Evolutionary conservation across 306 rosid species (phyloP).

Genomic region (Mucuna pruriens): DNA sequence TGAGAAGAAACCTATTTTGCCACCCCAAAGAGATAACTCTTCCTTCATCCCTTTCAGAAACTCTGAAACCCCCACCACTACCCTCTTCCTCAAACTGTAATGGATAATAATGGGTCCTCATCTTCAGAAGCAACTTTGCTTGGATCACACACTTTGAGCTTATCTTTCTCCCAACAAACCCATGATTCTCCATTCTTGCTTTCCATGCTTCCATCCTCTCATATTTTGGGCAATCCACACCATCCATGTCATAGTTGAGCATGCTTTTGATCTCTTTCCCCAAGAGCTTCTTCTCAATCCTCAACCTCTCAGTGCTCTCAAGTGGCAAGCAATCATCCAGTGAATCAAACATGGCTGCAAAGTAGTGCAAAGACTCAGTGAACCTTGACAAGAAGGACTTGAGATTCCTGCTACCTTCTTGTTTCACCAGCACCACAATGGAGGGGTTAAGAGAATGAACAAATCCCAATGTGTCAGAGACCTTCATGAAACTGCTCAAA

Average conservation of each 20-base stretch:
- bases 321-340: constrained; percentile 66
- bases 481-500: constrained; percentile 26
- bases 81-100: constrained; percentile 46
- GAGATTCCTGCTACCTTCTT: constrained; percentile 54
- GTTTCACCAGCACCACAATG: constrained; percentile 56
- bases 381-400: constrained; percentile 60
- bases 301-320: constrained; percentile 61
- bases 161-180: constrained; percentile 46
- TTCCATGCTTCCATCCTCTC: constrained; percentile 68
- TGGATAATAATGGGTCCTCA: constrained; percentile 63
- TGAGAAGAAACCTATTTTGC: constrained; percentile 73
- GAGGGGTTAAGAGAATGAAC: constrained; percentile 56
- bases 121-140: constrained; percentile 69
- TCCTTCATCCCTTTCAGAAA: constrained; percentile 66
- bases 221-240: constrained; percentile 44
- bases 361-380: constrained; percentile 67
- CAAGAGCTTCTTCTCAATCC: constrained; percentile 69
- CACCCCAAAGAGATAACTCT: constrained; percentile 67
- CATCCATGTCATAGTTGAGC: constrained; percentile 51
- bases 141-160: constrained; percentile 68
- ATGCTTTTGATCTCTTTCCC: constrained; percentile 65
- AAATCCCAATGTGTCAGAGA: constrained; percentile 53
- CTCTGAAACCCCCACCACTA: constrained; percentile 57
- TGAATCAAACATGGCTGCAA: constrained; percentile 77
- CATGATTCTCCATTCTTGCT: constrained; percentile 63